Percentiles rank a stretch among this genome's conserved stretches.
Conservation (phyloP, 352 stramenopile species). For the Aphanomyces invadans region DNA sequence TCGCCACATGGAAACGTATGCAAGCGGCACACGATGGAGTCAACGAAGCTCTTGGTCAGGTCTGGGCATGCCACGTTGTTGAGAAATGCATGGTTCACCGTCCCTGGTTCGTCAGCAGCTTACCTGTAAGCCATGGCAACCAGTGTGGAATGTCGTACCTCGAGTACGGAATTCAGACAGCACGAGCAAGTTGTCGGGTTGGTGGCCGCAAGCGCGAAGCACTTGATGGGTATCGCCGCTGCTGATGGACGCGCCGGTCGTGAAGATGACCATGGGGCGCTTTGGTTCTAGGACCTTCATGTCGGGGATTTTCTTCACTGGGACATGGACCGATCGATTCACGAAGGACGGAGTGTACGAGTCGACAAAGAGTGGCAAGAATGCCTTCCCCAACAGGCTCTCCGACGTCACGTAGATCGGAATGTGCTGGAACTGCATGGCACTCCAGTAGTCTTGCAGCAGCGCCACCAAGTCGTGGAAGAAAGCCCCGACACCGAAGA, state of each 20-base stretch:
- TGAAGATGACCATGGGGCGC: constrained; percentile 71
- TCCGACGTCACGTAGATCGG: constrained; percentile 67
- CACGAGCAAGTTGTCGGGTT: constrained; percentile 78
- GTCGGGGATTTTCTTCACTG: constrained; percentile 44
- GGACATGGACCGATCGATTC: constrained; percentile 10
- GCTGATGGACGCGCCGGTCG: constrained; percentile 61
- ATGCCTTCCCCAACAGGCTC: constrained; percentile 47
- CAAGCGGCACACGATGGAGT: constrained; percentile 60
- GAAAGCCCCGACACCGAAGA: constrained; percentile 61
- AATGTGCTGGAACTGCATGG: constrained; percentile 36
- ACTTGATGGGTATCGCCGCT: constrained; percentile 61
- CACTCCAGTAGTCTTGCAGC: constrained; percentile 61
- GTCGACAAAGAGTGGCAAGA: constrained; percentile 50
- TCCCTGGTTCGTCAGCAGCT: no score
- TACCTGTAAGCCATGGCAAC: no score
- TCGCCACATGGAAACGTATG: constrained; percentile 80
- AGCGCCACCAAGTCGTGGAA: constrained; percentile 73
- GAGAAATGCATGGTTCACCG: constrained; percentile 76
- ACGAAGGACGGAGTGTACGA: constrained; percentile 48
- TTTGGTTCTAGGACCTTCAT: constrained; percentile 53
- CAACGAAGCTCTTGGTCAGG: constrained; percentile 61
- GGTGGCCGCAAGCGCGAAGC: constrained; percentile 47
- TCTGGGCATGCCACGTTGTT: constrained; percentile 63
- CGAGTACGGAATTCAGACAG: constrained; percentile 75
- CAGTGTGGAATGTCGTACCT: constrained; percentile 24